A percentile compares a stretch with the other conserved stretches of the same genome.
These are phyloP conservation scores for Chionographis japonica DNA, from an alignment of 106 monocot genomes.

Conservation along the genomic window DNA sequence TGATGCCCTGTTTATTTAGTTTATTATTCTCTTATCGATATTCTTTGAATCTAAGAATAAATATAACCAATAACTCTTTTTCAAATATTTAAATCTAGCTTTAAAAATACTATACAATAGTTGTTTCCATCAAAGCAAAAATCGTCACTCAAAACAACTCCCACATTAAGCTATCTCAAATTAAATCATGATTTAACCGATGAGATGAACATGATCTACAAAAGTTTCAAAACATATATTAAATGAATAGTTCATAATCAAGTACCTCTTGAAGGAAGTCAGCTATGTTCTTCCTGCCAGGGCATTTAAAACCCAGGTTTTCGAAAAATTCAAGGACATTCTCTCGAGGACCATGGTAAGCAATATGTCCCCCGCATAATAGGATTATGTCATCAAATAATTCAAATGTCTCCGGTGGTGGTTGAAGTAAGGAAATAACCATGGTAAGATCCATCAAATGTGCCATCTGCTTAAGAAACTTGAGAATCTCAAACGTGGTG, in stretches of 20 bases:
- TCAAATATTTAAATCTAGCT: too few species aligned
- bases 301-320: conserved; percentile 65
- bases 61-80: too few species aligned
- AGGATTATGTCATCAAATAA: conserved; percentile 77
- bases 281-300: conserved; percentile 65
- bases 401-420: conserved; percentile 74
- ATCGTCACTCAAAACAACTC: too few species aligned
- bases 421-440: conserved; percentile 85
- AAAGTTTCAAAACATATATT: too few species aligned
- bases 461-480: conserved; percentile 62
- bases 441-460: conserved; percentile 71
- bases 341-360: conserved; percentile 78
- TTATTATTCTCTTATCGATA: too few species aligned
- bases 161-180: neutral
- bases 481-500: conserved; percentile 82
- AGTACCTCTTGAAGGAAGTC: conserved; percentile 86
- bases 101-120: too few species aligned
- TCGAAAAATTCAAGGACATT: conserved; percentile 67
- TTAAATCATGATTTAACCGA: neutral
- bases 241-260: neutral
- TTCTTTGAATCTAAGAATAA: too few species aligned
- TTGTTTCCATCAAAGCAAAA: too few species aligned
- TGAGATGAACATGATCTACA: neutral
- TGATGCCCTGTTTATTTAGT: too few species aligned
- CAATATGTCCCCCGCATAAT: conserved; percentile 65